Evolutionary conservation across 2,329 filamentous ascomycete species (phyloP), one percentile per base, ranked within the genome.

Genomic region (Helotiales sp.): DNA sequence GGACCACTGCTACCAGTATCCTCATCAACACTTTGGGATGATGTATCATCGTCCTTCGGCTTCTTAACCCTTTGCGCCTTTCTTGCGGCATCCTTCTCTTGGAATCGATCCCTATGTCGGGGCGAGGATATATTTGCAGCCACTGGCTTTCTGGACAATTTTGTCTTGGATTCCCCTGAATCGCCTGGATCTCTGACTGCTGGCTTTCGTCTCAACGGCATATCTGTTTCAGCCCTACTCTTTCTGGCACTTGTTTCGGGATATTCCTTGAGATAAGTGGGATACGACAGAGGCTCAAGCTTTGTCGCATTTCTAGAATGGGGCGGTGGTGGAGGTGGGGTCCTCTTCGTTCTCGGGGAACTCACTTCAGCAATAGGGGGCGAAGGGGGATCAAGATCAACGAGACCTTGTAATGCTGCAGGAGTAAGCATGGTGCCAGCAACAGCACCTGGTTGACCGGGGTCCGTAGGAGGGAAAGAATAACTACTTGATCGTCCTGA

Each of bases 251-350:
- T 65, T 6, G 76, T 75, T 43, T 79, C 77, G 1, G 75, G 76
- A 65, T 78, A 77, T 65, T 79, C 77, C 67, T 77, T 75, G n/a
- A 77, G 66, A 63, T 78, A 78, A 1, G 74, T 75, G 10, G 77
- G 77, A 68, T 79, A 79, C 28, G 75, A 74, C 13, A 77, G 67
- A 15, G 81, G 79, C 55, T 82, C 79, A 11, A 81, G 76, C 63
- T 76, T 77, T 75, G 65, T 40, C 20, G 71, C 54, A 32, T 65
- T 59, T 54, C 52, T 69, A 28, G 68, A 59, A 64, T 71, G 73
- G 28, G 72, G 73, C 26, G 75, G 74, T 17, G 71, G 70, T 58
- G 79, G 69, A 22, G 79, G 77, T 64, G 78, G 77, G 55, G 74
- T 69, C 57, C 49, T 74, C 32, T 66, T 74, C 30, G 57, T 57